Evolutionary conservation across 129 eudicot species (phyloP), one percentile per base, ranked within the genome.

Genomic region (Flaveria ramosissima): DNA sequence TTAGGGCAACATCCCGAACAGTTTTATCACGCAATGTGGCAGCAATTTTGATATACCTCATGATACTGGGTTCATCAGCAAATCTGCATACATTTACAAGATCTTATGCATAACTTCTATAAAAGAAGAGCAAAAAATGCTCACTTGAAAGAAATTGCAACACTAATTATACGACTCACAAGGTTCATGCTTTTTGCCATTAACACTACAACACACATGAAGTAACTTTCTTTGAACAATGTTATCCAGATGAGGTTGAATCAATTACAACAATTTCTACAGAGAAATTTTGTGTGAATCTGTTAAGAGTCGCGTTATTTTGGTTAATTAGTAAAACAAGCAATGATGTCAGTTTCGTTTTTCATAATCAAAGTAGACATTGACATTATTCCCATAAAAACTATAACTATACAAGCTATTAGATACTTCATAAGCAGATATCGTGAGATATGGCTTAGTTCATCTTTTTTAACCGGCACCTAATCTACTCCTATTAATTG

Each of bases 1-100:
- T 84, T 56, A 92, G 76, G 57, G 98, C 96, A 81, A 92, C 96
- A 85, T 92, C 96, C 51, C 98, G 94, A 50, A 92, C 98, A 72
- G 98, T 92, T 87, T 92, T 92, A 77, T 92, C 96, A 61, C 81
- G 89, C 82, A 92, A 84, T 39, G 85, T 71, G 30, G 96, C 92
- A 72, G 98, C 96, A 60, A 92, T 90, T 81, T 92, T 90, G 75
- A 90, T 86, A 62, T 92, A 90, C 86, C 76, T 83, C 93, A 88
- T 74, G 74, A 92, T 92, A 82, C 86, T 92, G 6, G 96, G 91
- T 73, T 92, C 96, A 76, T 85, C 83, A 1, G 88, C 85, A 85
- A 66, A 90, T 77, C 98, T 92, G 73, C 86, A 82, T 32, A 66
- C 65, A 77, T 47, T 1, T 78, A 36, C 9, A 12, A 57, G 36